Percentiles rank a stretch among this genome's conserved stretches.
These are phyloP conservation scores for Vanderwaltozyma verrucispora DNA, from an alignment of 805 yeast species.

Conservation along the genomic window DNA sequence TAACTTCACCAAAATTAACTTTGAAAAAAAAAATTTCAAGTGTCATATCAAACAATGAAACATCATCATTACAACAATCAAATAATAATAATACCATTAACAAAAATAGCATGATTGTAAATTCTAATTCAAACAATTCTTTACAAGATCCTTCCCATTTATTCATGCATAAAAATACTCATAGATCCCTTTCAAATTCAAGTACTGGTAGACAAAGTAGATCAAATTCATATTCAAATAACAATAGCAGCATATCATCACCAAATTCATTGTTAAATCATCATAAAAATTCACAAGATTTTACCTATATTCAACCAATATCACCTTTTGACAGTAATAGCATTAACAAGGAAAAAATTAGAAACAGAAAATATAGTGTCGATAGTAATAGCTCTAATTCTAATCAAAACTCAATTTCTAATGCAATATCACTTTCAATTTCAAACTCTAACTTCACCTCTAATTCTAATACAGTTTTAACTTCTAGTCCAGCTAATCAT, in stretches of 20 bases:
- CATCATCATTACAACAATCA: not conserved
- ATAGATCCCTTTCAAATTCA: not conserved
- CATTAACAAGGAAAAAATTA: not conserved
- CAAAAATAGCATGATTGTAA: not conserved
- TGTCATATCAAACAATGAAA: conserved; percentile 6
- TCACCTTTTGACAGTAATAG: not conserved
- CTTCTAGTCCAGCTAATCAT: too few species aligned
- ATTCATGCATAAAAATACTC: not conserved
- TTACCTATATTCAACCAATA: too few species aligned
- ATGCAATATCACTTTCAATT: too few species aligned
- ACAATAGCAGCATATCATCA: too few species aligned
- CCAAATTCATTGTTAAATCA: not conserved
- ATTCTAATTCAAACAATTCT: not conserved
- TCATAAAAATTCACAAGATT: not conserved
- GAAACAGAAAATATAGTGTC: conserved; percentile 1
- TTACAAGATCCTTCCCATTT: not conserved
- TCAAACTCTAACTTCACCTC: too few species aligned
- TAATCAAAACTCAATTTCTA: not conserved
- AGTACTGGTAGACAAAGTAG: not conserved
- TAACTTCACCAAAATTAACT: conserved; percentile 12
- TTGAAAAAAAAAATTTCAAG: conserved; percentile 16
- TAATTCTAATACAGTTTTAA: too few species aligned
- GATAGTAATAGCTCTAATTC: conserved; percentile 1
- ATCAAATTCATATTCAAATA: not conserved
- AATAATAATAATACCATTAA: not conserved